These are phyloP conservation scores for Aspergillus ellipticus DNA, from an alignment of 495 filamentous ascomycete species.

Conservation along the genomic window DNA sequence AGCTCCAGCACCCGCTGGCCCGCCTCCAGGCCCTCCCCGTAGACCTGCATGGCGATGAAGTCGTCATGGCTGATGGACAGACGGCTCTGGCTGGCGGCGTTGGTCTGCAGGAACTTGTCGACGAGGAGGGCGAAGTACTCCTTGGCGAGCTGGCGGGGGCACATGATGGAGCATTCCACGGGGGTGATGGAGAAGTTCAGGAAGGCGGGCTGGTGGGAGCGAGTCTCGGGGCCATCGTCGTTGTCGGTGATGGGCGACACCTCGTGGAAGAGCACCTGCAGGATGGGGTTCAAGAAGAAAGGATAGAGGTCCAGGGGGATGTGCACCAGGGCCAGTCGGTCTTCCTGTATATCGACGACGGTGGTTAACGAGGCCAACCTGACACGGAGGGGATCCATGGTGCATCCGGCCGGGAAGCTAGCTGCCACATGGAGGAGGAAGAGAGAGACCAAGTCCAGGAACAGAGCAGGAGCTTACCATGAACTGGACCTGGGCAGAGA, in stretches of 20 bases:
- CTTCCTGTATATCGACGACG: slow-evolving; percentile 59
- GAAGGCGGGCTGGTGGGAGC: slow-evolving; percentile 61
- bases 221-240: slow-evolving; percentile 29
- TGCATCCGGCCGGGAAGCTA: not conserved
- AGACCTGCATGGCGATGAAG: slow-evolving; percentile 84
- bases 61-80: slow-evolving; percentile 77
- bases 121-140: slow-evolving; percentile 72
- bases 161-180: slow-evolving; percentile 89
- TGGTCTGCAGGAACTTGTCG: slow-evolving; percentile 35
- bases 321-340: slow-evolving; percentile 81
- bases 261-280: slow-evolving; percentile 75
- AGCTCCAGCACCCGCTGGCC: slow-evolving; percentile 91
- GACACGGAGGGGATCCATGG: not conserved
- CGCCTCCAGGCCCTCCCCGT: slow-evolving; percentile 83
- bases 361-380: slow-evolving; percentile 14
- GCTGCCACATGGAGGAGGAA: not conserved
- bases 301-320: slow-evolving; percentile 82
- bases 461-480: slow-evolving; percentile 39
- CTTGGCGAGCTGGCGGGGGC: slow-evolving; percentile 66
- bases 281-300: slow-evolving; percentile 75
- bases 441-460: not conserved
- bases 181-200: slow-evolving; percentile 91
- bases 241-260: slow-evolving; percentile 33
- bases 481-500: slow-evolving; percentile 55
- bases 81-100: slow-evolving; percentile 35